These are phyloP conservation scores for Diaporthe capsici DNA, from an alignment of 2,329 filamentous ascomycete genomes.

Conservation along the genomic window DNA sequence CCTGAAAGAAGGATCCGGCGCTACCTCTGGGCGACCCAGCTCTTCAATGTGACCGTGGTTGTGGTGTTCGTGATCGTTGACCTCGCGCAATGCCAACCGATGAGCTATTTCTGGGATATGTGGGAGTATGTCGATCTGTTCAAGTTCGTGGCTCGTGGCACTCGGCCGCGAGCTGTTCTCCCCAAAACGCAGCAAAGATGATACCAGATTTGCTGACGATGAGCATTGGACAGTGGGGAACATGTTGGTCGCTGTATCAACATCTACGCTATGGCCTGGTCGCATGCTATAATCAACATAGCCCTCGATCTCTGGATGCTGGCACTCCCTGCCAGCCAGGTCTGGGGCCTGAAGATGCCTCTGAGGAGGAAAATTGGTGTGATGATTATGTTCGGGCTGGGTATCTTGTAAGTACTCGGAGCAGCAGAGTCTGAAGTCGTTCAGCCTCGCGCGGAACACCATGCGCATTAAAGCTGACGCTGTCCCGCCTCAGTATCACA, in stretches of 20 bases:
- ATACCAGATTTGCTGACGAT: background rate
- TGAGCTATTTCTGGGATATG: slow-evolving; percentile 31
- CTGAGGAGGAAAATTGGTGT: slow-evolving; percentile 26
- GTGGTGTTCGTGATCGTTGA: slow-evolving; percentile 5
- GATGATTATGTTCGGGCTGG: slow-evolving; percentile 32
- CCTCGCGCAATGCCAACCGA: slow-evolving; percentile 11
- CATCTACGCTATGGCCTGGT: slow-evolving; percentile 29
- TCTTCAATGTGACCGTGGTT: slow-evolving; percentile 3
- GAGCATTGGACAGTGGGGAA: background rate
- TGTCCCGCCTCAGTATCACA: background rate
- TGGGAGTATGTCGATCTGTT: background rate
- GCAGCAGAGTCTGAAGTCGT: background rate
- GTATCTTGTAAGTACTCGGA: slow-evolving; percentile 5
- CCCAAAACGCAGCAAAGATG: background rate
- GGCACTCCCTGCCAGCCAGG: slow-evolving; percentile 23
- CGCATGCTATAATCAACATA: slow-evolving; percentile 34
- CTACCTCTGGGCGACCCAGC: slow-evolving; percentile 25
- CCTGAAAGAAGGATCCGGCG: background rate
- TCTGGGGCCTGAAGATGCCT: slow-evolving; percentile 20
- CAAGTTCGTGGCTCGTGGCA: too few relatives aligned
- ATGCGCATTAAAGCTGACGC: background rate
- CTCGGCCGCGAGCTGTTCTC: too few relatives aligned
- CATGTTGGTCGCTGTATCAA: slow-evolving; percentile 19
- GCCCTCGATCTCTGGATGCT: slow-evolving; percentile 29
- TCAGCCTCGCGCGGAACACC: background rate